Percentiles rank a stretch among this genome's conserved stretches.
phyloP scores from a whole-genome alignment of 768 basidiomycete genomes.

The Boletus fagicola region DNA sequence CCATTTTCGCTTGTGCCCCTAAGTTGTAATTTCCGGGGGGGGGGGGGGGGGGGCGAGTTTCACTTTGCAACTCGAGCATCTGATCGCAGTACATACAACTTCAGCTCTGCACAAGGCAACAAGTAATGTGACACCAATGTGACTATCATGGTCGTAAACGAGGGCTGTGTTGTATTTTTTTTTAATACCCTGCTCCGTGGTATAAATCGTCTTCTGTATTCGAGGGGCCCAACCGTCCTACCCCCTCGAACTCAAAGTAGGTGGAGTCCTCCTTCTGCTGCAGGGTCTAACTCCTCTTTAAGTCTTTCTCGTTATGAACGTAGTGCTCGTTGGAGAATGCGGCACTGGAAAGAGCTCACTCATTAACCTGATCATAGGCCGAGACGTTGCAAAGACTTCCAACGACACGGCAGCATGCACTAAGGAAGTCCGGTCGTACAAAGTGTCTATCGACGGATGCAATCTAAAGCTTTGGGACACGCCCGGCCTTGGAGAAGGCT shows the following conservation, averaged over 20 bases:
- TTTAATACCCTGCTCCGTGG: not conserved
- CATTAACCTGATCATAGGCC: conserved; percentile 20
- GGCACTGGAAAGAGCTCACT: conserved; percentile 28
- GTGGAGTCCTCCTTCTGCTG: not conserved
- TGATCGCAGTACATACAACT: conserved; percentile 1
- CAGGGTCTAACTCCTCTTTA: conserved; percentile 4
- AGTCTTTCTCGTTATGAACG: conserved; percentile 14
- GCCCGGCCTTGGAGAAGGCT: conserved; percentile 20
- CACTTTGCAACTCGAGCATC: not conserved
- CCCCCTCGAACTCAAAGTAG: not conserved
- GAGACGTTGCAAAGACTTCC: conserved; percentile 16
- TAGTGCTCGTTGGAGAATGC: conserved; percentile 26
- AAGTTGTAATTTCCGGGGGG: too few species aligned
- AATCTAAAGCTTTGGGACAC: conserved; percentile 16
- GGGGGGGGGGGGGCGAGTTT: not conserved
- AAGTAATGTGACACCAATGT: not conserved
- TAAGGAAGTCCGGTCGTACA: conserved; percentile 6
- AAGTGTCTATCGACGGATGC: conserved; percentile 11
- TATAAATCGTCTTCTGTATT: conserved; percentile 8
- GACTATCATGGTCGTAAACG: not conserved
- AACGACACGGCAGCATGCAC: conserved; percentile 24
- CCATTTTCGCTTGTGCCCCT: too few species aligned
- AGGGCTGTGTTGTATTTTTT: not conserved
- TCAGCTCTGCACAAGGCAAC: conserved; percentile 3
- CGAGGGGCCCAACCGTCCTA: not conserved